Conservation (phyloP, 768 basidiomycete species). For the Auricularia sp. region DNA sequence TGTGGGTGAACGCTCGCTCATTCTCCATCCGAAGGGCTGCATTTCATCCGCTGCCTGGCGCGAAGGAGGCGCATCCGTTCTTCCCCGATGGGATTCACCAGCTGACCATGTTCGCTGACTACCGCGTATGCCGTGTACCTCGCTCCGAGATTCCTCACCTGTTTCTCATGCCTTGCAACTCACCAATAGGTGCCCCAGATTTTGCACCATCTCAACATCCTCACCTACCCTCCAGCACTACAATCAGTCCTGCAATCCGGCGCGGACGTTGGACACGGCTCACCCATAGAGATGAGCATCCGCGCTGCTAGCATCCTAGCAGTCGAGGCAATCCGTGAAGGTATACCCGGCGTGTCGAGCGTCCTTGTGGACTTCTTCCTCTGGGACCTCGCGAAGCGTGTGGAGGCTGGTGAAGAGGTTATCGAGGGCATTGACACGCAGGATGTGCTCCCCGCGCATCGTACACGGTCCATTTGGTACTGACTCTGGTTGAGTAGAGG, state of each 20-base stretch:
- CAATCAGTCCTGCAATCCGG: slow-evolving; percentile 37
- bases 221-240: slow-evolving; percentile 59
- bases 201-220: slow-evolving; percentile 68
- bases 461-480: slow-evolving; percentile 82
- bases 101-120: slow-evolving; percentile 92
- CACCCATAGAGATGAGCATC: slow-evolving; percentile 63
- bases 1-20: not conserved
- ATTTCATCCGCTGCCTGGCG: slow-evolving; percentile 52
- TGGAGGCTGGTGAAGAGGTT: slow-evolving; percentile 51
- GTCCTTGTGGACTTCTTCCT: slow-evolving; percentile 86
- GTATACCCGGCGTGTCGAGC: slow-evolving; percentile 52
- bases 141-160: not conserved
- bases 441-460: slow-evolving; percentile 58
- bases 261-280: slow-evolving; percentile 41
- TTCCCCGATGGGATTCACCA: slow-evolving; percentile 60
- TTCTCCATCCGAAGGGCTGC: slow-evolving; percentile 54
- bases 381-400: slow-evolving; percentile 76
- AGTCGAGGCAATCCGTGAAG: slow-evolving; percentile 61
- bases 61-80: slow-evolving; percentile 47
- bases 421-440: slow-evolving; percentile 46
- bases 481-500: slow-evolving; percentile 18
- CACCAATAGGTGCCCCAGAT: slow-evolving; percentile 69
- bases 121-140: slow-evolving; percentile 22
- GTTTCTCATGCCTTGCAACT: not conserved
- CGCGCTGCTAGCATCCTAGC: slow-evolving; percentile 72